phyloP scores from a whole-genome alignment of 148 eudicot species.

The Silene latifolia region DNA sequence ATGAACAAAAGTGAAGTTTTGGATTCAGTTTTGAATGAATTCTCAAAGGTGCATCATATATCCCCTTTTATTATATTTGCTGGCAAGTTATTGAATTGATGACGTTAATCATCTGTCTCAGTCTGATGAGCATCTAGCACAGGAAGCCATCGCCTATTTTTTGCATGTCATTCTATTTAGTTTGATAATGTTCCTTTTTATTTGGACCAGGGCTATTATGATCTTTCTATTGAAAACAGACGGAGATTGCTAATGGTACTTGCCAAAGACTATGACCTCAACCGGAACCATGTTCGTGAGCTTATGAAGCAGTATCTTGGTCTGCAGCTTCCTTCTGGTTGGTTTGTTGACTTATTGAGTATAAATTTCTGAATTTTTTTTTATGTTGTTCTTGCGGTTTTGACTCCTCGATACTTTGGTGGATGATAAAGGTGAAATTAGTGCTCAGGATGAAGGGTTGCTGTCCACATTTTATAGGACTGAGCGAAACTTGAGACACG shows the following conservation, averaged over 20 bases:
- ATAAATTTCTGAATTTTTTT: neutral
- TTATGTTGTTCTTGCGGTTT: neutral
- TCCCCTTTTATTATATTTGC: constrained; percentile 1
- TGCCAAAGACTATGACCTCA: constrained; percentile 83
- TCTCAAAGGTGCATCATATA: constrained; percentile 53
- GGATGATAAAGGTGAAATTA: constrained; percentile 47
- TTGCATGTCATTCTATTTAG: neutral
- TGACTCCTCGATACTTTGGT: constrained; percentile 17
- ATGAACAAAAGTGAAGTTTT: constrained; percentile 69
- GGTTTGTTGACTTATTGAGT: constrained; percentile 18
- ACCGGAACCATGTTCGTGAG: constrained; percentile 65
- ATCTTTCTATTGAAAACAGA: constrained; percentile 55
- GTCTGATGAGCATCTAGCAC: neutral
- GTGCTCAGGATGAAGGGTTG: constrained; percentile 54
- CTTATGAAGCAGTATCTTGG: constrained; percentile 85
- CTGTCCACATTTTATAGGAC: constrained; percentile 71
- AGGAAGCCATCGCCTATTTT: neutral
- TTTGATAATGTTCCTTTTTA: neutral
- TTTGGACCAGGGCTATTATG: constrained; percentile 58
- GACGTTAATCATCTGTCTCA: no score
- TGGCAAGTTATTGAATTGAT: neutral
- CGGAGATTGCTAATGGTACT: constrained; percentile 47
- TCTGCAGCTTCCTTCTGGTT: constrained; percentile 67
- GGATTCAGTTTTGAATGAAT: constrained; percentile 61
- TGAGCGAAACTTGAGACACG: constrained; percentile 75